Evolutionary conservation across 768 basidiomycete species (phyloP).

Genomic region (Paxillus involutus): DNA sequence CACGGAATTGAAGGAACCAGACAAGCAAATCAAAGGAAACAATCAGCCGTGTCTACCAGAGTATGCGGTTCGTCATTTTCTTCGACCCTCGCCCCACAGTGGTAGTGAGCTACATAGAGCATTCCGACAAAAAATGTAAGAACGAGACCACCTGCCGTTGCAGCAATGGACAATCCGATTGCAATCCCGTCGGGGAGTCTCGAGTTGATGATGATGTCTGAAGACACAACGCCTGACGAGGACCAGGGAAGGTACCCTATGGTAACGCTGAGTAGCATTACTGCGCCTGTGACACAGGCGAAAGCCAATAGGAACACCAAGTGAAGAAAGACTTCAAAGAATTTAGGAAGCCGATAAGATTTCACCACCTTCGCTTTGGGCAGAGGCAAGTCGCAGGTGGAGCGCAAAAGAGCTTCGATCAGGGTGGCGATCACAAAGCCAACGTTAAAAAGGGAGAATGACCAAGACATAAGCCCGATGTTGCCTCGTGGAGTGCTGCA

Average conservation of each 20-base stretch:
- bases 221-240: background rate
- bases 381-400: background rate
- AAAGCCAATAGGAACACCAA: background rate
- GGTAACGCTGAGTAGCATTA: background rate
- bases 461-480: conserved; percentile 24
- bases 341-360: background rate
- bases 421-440: conserved; percentile 14
- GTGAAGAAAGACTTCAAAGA: background rate
- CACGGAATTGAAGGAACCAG: too few relatives aligned
- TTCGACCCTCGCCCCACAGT: background rate
- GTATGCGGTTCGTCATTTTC: background rate
- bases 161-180: background rate
- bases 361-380: background rate
- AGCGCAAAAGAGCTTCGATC: background rate
- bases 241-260: background rate
- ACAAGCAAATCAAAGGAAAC: background rate
- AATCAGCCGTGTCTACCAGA: background rate
- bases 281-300: background rate
- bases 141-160: background rate
- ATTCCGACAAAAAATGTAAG: background rate
- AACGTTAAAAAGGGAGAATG: conserved; percentile 24
- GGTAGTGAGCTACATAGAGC: background rate
- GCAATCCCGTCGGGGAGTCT: background rate
- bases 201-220: background rate
- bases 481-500: conserved; percentile 18